Base-by-base conservation (phyloP, 768 basidiomycete species). In the Cyclocybe cylindracea region DNA sequence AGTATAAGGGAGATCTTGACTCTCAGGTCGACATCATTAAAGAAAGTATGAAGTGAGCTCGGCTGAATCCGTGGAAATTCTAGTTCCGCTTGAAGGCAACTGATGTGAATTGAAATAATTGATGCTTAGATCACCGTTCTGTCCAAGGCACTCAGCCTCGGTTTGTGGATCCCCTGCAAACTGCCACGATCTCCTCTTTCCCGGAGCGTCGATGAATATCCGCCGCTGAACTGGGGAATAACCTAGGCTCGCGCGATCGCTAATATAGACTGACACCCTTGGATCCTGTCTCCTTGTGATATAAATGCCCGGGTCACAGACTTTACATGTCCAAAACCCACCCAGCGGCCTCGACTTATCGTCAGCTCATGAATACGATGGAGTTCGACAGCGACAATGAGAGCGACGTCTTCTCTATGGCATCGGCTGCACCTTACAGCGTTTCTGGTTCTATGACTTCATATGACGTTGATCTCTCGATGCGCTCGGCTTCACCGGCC, bases 401-500 rank as follows among this genome's bases (percentile, higher is more conserved):
- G 55, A 77, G 73, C 52, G 81, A 81, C 48, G 45, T 65, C 39
- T 70, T 70, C 39, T 84, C 81, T 1, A 61, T 75, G 50, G 60
- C 72, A 37, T 77, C 79, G 34, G 60, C 73, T 18, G 67, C 74
- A 36, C 60, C 66, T 6, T 73, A 76, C 57, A 74, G 68, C 56
- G 48, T 66, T 1, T 57, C 72, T 5, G 69, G 66, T 61, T 84
- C 86, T 0, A 68, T 68, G 18, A 87, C 86, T 1, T 86, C 87
- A 11, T 71, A 76, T 46, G 82, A 83, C 58, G 57, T 64, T 40
- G 60, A 61, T 46, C 49, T 50, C 14, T 85, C 84, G 1, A 80
- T 81, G 75, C 85, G 84, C 45, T 85, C 86, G 8, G 67, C 64
- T 2, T 89, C 89, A 3, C 88, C 89, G 2, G 67, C 70, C 10